Percentiles rank a stretch among this genome's conserved stretches.
Conservation (phyloP, 2,329 filamentous ascomycete genomes). For the Xylaria sp. region DNA sequence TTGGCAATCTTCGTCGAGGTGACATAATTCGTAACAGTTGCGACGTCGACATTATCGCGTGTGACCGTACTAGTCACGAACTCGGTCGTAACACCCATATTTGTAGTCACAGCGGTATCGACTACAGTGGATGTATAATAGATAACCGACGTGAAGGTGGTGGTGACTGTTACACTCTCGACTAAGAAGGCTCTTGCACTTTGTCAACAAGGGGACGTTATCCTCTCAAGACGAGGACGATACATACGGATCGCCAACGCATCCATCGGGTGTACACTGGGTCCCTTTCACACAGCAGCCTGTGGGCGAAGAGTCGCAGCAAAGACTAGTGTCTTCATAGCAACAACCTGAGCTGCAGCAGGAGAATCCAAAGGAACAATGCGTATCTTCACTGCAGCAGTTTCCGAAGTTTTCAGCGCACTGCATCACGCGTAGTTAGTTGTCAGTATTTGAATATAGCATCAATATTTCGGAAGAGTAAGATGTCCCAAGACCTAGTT, state of each 20-base stretch:
- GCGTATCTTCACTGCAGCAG: constrained; percentile 2
- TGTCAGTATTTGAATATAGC: no score
- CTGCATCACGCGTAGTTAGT: not conserved
- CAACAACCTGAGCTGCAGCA: constrained; percentile 18
- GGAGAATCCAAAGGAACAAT: constrained; percentile 13
- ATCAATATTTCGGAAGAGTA: no score
- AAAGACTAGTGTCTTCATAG: constrained; percentile 19
- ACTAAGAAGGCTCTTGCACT: constrained; percentile 3
- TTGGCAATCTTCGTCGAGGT: constrained; percentile 23
- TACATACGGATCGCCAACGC: constrained; percentile 18
- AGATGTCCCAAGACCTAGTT: no score
- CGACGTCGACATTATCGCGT: constrained; percentile 13
- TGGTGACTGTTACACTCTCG: constrained; percentile 13
- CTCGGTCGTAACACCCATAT: constrained; percentile 17
- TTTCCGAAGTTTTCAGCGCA: constrained; percentile 20
- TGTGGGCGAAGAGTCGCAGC: constrained; percentile 10
- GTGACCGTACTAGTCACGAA: constrained; percentile 22
- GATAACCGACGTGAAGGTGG: constrained; percentile 20
- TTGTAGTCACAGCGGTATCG: constrained; percentile 7
- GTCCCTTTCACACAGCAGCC: constrained; percentile 20
- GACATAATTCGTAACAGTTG: constrained; percentile 25
- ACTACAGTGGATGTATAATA: constrained; percentile 10
- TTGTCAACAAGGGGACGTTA: not conserved
- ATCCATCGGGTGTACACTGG: constrained; percentile 7
- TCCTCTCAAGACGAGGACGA: not conserved